Evolutionary conservation across 441 rosid genomes (phyloP), one percentile per base, ranked within the genome.

Genomic region (Aleurites moluccanus): DNA sequence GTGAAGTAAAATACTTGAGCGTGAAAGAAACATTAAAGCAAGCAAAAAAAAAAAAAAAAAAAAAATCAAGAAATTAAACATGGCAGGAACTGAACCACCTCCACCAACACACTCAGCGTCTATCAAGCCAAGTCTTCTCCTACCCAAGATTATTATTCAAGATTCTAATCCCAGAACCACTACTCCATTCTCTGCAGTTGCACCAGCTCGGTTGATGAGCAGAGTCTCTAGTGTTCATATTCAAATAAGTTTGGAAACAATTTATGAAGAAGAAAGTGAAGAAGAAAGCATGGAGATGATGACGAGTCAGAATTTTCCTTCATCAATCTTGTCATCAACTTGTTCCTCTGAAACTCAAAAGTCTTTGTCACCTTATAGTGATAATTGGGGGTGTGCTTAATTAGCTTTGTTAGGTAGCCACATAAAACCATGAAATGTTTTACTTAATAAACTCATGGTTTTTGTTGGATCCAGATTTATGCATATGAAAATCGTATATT

Each of bases 181-280:
- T 57, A 65, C 84, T 14, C 88, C 83, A 15, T 82, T 79, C 80
- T 79, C 84, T 2, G 83, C 88, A 1, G 70, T 80, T 25, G 79
- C 77, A 13, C 85, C 84, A 3, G 20, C 81, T 25, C 80, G 27
- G 20, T 65, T 75, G 15, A 42, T 74, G 9, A 7, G 47, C 3
- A 10, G 4, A 23, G 21, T 71, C 47, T 63, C 72, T 27, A 77
- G 73, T 75, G 59, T 80, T 53, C 69, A 35, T 35, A 21, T 70
- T 64, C 70, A 20, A 35, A 13, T 50, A 67, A 70, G 77, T 62
- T 55, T 83, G 55, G 88, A 78, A 44, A 83, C 88, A 42, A 85
- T 85, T 30, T 52, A 67, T 21, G 83, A 82, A 76, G 88, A 81
- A 79, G 86, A 83, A 75, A 67, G 47, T 47, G 82, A 81, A 73